phyloP scores from a whole-genome alignment of 768 basidiomycete species.

The Tulasnella sp. region DNA sequence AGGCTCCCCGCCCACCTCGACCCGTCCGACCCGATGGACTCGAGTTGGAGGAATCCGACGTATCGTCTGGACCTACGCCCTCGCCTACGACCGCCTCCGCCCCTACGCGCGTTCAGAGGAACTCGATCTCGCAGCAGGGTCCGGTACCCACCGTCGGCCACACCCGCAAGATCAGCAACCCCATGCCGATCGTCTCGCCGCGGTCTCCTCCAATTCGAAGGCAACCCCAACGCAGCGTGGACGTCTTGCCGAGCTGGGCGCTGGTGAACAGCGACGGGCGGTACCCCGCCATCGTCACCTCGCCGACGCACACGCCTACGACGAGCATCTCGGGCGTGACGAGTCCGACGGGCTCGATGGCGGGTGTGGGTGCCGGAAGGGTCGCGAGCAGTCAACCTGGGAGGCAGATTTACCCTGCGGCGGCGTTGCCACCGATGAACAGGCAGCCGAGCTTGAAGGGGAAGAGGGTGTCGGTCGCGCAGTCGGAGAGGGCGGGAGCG shows the following conservation, averaged over 20 bases:
- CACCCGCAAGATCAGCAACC: background rate
- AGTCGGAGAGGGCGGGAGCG: background rate
- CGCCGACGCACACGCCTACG: background rate
- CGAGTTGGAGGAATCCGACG: background rate
- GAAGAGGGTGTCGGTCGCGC: background rate
- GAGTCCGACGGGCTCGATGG: background rate
- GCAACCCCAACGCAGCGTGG: background rate
- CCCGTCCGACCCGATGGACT: background rate
- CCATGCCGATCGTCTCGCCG: constrained; percentile 5
- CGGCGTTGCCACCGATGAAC: background rate
- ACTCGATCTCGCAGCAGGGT: background rate
- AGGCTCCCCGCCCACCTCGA: constrained; percentile 1
- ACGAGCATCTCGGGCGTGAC: background rate
- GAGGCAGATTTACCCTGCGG: background rate
- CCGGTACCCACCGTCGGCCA: constrained; percentile 2
- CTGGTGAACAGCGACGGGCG: background rate
- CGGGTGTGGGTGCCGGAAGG: background rate
- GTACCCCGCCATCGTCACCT: background rate
- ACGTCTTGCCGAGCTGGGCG: background rate
- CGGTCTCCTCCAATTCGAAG: background rate
- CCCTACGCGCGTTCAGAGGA: background rate
- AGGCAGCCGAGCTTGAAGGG: background rate
- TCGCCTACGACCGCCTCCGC: background rate
- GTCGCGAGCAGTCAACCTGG: background rate
- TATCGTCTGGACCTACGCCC: background rate